Evolutionary conservation across 2,329 filamentous ascomycete genomes (phyloP).

Genomic region (Diaporthe longicolla): DNA sequence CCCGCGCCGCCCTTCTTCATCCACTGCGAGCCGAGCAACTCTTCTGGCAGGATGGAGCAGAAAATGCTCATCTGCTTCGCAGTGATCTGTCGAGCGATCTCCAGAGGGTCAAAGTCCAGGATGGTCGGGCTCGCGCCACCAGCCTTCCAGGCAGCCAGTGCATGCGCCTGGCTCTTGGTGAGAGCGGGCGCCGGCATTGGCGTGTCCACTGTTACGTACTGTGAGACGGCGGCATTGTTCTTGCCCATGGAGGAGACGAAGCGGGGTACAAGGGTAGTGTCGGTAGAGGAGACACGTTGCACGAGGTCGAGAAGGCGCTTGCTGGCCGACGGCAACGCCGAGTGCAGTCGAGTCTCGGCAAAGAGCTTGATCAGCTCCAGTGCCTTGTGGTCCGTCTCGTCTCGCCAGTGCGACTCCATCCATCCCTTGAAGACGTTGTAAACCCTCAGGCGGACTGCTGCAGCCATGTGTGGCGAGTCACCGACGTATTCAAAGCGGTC

Average conservation of each 20-base stretch:
- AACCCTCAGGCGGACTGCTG: constrained; percentile 87
- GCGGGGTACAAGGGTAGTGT: constrained; percentile 84
- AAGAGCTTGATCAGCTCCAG: constrained; percentile 84
- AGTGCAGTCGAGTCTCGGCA: constrained; percentile 78
- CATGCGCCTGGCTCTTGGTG: constrained; percentile 81
- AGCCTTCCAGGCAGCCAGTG: constrained; percentile 81
- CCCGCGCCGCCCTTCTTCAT: constrained; percentile 86
- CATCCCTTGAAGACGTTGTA: constrained; percentile 98
- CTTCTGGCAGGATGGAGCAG: constrained; percentile 91
- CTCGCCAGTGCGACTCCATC: constrained; percentile 96
- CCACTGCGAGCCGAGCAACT: constrained; percentile 93
- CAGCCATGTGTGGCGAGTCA: constrained; percentile 80
- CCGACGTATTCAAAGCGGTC: constrained; percentile 94
- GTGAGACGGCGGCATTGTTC: constrained; percentile 80
- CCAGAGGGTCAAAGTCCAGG: constrained; percentile 90
- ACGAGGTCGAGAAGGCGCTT: constrained; percentile 85
- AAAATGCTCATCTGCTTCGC: constrained; percentile 93
- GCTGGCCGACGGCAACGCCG: constrained; percentile 81
- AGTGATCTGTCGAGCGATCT: constrained; percentile 92
- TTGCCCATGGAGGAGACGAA: constrained; percentile 90
- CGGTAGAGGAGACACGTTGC: constrained; percentile 78
- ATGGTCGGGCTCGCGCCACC: constrained; percentile 80
- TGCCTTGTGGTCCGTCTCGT: constrained; percentile 83
- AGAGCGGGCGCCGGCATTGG: constrained; percentile 79
- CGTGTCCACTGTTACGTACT: constrained; percentile 78